These are phyloP conservation scores for Collybiopsis luxurians DNA, from an alignment of 768 basidiomycete genomes.

Conservation along the genomic window DNA sequence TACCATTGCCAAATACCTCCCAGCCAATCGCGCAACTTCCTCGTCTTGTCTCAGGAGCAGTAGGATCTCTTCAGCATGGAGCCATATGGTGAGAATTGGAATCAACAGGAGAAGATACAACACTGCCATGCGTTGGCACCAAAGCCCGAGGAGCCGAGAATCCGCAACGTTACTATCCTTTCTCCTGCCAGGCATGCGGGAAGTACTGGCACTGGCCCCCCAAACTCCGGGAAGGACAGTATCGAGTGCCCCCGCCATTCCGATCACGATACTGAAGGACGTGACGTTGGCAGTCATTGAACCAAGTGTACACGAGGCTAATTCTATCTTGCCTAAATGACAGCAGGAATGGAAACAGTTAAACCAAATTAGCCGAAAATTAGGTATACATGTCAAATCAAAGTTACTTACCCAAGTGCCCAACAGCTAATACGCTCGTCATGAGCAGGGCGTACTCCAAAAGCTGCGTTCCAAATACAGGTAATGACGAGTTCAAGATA, in stretches of 20 bases:
- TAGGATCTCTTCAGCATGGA: slow-evolving; percentile 56
- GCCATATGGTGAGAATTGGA: slow-evolving; percentile 34
- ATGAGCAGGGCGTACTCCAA: no score
- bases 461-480: no score
- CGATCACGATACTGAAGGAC: slow-evolving; percentile 27
- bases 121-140: slow-evolving; percentile 58
- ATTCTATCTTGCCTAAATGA: slow-evolving; percentile 50
- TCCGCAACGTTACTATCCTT: background rate
- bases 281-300: slow-evolving; percentile 44
- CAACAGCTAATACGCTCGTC: no score
- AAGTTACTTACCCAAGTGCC: no score
- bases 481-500: no score
- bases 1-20: slow-evolving; percentile 50
- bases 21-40: slow-evolving; percentile 56
- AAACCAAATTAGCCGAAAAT: no score
- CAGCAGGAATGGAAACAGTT: no score
- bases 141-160: slow-evolving; percentile 44
- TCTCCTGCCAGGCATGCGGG: background rate
- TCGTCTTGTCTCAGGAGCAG: slow-evolving; percentile 53
- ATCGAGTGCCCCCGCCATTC: slow-evolving; percentile 63
- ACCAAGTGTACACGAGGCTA: slow-evolving; percentile 58
- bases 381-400: no score
- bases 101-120: background rate
- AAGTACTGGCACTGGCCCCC: slow-evolving; percentile 41
- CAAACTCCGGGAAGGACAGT: slow-evolving; percentile 75